Conservation (phyloP, 305 asterid species). For the Plantago lanceolata region DNA sequence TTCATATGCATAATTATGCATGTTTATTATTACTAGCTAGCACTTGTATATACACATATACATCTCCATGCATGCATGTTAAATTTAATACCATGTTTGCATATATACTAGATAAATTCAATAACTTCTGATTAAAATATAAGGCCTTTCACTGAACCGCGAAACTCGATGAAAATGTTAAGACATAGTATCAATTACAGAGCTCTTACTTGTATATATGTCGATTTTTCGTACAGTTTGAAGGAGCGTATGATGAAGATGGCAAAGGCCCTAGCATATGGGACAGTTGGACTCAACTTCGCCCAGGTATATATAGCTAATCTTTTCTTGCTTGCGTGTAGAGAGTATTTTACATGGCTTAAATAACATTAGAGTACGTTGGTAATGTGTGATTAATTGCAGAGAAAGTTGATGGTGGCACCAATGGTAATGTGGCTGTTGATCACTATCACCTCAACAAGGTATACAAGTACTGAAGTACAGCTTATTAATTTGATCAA, state of each 20-base stretch:
- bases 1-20: background rate
- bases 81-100: no score
- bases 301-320: background rate
- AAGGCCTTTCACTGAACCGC: no score
- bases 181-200: no score
- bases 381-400: background rate
- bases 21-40: background rate
- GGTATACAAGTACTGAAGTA: background rate
- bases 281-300: slow-evolving; percentile 1
- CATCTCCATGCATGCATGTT: no score
- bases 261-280: slow-evolving; percentile 13
- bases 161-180: no score
- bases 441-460: slow-evolving; percentile 15
- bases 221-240: background rate
- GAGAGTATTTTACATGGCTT: no score
- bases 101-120: no score
- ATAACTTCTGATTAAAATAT: no score
- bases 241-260: slow-evolving; percentile 4
- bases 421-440: slow-evolving; percentile 18
- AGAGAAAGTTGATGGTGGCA: slow-evolving; percentile 19
- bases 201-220: background rate
- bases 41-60: no score
- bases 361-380: no score
- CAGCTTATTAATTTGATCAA: background rate
- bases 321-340: background rate